Base-by-base conservation (phyloP, 129 eudicot genomes). In the Flaveria linearis region DNA sequence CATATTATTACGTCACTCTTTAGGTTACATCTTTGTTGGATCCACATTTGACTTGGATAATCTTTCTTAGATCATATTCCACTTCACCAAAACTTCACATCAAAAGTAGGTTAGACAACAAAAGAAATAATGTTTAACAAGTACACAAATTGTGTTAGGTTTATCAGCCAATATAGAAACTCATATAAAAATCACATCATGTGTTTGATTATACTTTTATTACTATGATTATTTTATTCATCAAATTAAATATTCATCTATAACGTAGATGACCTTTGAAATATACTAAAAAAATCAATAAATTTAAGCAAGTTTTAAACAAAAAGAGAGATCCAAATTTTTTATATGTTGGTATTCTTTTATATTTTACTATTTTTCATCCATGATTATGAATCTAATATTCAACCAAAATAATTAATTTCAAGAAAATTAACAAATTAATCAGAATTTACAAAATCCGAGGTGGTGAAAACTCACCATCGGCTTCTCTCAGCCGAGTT, bases 381-480 rank as follows among this genome's bases (percentile, higher is more conserved):
- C 28, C 46, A 58, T 45, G 13, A 73, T 23, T 73, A 33, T 14
- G 3, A 53, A 58, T 20, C 7, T 42, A 42, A 50, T 30, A 2
- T 12, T 13, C 10, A 15, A 56, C 61, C 20, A 49, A 53, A 79
- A 41, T 53, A 63, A 73, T 69, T 36, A 46, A 68, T 73, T 72
- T 76, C 63, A 78, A 84, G 60, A 72, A 73, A 77, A 75, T 39
- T 64, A 88, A 88, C 84, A 71, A 88, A 83, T 85, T 71, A 87
- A 84, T 87, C 79, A 73, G 73, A 82, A 88, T 88, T 76, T 85
- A 88, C 92, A 88, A 82, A 83, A 85, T 85, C 82, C 80, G 70
- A 74, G 78, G 7, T 17, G 71, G 75, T 74, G 75, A 78, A 75
- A 82, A 62, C 69, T 68, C 72, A 62, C 66, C 76, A 55, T 58